phyloP scores from a whole-genome alignment of 2,329 filamentous ascomycete species.

The Boeremia exigua region DNA sequence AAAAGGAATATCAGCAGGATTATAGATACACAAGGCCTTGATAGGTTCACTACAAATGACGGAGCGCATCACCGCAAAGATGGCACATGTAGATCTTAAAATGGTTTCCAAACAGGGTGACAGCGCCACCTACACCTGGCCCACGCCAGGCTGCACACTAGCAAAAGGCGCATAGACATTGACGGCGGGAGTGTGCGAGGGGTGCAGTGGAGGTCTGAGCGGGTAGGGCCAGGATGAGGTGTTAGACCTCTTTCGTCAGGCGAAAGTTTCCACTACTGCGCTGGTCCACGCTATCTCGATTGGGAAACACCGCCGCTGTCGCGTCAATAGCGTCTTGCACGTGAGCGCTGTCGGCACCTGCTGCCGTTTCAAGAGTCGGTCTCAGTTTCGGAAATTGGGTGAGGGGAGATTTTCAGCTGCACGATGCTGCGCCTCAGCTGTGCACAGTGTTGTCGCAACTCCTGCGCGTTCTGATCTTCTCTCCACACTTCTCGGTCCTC shows the following conservation, averaged over 20 bases:
- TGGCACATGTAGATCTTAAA: slow-evolving; percentile 38
- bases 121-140: slow-evolving; percentile 33
- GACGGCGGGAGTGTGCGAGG: slow-evolving; percentile 21
- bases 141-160: slow-evolving; percentile 27
- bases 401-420: slow-evolving; percentile 13
- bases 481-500: neutral
- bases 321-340: slow-evolving; percentile 14
- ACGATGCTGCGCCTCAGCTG: slow-evolving; percentile 15
- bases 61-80: slow-evolving; percentile 26
- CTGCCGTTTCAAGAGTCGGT: slow-evolving; percentile 16
- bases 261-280: slow-evolving; percentile 14
- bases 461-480: neutral
- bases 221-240: slow-evolving; percentile 21
- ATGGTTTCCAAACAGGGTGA: slow-evolving; percentile 19
- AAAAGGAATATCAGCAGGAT: slow-evolving; percentile 13
- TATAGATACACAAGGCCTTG: slow-evolving; percentile 17
- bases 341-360: slow-evolving; percentile 14
- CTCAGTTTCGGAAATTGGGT: slow-evolving; percentile 17
- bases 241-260: slow-evolving; percentile 18
- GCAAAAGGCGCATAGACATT: slow-evolving; percentile 25
- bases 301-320: slow-evolving; percentile 6
- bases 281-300: slow-evolving; percentile 1
- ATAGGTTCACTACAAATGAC: slow-evolving; percentile 25
- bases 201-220: slow-evolving; percentile 28
- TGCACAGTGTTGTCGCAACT: slow-evolving; percentile 7